Evolutionary conservation across 73 alveolate genomes (phyloP).

Genomic region (Paraurostyla sp.): DNA sequence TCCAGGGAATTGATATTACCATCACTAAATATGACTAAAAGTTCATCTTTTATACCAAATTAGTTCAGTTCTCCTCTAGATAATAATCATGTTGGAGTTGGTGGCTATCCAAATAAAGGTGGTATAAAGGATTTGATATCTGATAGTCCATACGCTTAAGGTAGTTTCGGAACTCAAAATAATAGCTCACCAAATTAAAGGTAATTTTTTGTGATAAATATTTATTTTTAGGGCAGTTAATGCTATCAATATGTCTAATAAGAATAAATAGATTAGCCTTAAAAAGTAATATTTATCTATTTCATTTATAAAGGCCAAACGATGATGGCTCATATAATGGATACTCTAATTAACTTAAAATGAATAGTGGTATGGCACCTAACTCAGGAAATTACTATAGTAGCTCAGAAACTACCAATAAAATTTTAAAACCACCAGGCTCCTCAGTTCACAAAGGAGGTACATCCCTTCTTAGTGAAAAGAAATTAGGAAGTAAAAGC

Average conservation of each 20-base stretch:
- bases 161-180: background rate
- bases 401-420: too few species aligned
- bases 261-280: background rate
- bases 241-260: background rate
- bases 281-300: too few species aligned
- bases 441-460: background rate
- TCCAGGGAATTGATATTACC: constrained; percentile 55
- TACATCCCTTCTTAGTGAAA: too few species aligned
- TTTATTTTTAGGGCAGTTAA: constrained; percentile 41
- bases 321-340: constrained; percentile 9
- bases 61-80: constrained; percentile 23
- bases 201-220: too few species aligned
- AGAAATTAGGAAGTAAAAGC: too few species aligned
- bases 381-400: constrained; percentile 3
- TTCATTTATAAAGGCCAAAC: too few species aligned
- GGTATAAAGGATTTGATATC: too few species aligned
- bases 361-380: background rate
- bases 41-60: constrained; percentile 54
- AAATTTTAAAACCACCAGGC: constrained; percentile 25
- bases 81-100: constrained; percentile 8
- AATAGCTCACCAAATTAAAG: background rate
- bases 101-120: too few species aligned
- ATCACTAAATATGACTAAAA: constrained; percentile 48
- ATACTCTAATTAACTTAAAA: background rate
- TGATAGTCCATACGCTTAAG: constrained; percentile 27